Conservation (phyloP, 306 rosid genomes). For the Vicia faba region DNA sequence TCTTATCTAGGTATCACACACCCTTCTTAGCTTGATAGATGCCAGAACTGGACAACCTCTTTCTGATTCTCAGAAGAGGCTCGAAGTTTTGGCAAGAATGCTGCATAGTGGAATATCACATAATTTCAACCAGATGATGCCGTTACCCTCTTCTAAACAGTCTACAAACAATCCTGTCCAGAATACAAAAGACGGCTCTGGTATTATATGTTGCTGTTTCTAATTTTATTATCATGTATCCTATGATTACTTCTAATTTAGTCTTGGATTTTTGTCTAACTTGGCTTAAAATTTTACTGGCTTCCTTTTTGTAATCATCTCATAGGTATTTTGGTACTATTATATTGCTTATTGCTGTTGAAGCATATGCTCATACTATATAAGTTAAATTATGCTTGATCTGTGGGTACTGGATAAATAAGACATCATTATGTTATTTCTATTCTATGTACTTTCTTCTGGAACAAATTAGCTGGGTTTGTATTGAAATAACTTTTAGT, state of each 20-base stretch:
- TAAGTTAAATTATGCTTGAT: constrained; percentile 21
- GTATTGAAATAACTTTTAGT: constrained; percentile 17
- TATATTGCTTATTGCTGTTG: constrained; percentile 17
- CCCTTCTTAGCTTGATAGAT: constrained; percentile 89
- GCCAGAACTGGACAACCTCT: constrained; percentile 76
- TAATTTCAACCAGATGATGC: constrained; percentile 64
- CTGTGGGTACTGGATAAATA: constrained; percentile 24
- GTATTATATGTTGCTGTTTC: constrained; percentile 48
- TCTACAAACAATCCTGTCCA: constrained; percentile 47
- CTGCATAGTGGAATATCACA: constrained; percentile 82
- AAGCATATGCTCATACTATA: constrained; percentile 16
- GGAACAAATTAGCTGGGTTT: constrained; percentile 29
- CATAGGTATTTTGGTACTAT: constrained; percentile 10
- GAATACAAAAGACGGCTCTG: constrained; percentile 55
- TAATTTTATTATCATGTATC: constrained; percentile 21
- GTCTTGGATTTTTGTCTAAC: constrained; percentile 30
- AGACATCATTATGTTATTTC: constrained; percentile 21
- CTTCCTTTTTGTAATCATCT: constrained; percentile 33
- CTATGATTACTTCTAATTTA: constrained; percentile 23
- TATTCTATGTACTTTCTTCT: constrained; percentile 27
- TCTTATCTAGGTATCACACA: constrained; percentile 81
- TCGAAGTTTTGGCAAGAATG: constrained; percentile 70
- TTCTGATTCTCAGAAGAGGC: constrained; percentile 63
- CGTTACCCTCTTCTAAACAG: constrained; percentile 50
- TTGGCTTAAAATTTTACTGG: constrained; percentile 18